A percentile compares a stretch with the other conserved stretches of the same genome.
Conservation (phyloP, 1,284 basidiomycete genomes). For the Cerrena zonata region DNA sequence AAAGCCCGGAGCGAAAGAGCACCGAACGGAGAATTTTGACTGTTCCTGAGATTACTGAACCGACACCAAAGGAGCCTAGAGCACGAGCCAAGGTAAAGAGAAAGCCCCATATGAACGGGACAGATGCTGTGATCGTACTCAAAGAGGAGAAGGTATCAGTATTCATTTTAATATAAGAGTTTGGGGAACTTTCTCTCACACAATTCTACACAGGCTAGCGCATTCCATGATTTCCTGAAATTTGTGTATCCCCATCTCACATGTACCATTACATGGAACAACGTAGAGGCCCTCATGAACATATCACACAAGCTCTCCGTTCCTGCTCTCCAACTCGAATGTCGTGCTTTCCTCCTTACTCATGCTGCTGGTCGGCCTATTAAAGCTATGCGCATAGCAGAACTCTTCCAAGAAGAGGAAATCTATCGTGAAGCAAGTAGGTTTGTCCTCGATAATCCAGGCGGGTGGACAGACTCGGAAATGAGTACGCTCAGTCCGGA, state of each 20-base stretch:
- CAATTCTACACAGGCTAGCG: constrained; percentile 64
- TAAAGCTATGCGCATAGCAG: constrained; percentile 85
- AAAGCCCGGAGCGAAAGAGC: constrained; percentile 14
- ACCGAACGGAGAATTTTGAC: constrained; percentile 7
- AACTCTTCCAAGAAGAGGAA: constrained; percentile 80
- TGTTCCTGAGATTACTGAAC: neutral
- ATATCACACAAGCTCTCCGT: constrained; percentile 82
- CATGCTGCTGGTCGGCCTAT: constrained; percentile 87
- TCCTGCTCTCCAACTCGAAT: constrained; percentile 72
- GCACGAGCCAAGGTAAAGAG: constrained; percentile 10
- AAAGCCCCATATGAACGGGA: constrained; percentile 33
- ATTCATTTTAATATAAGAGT: neutral
- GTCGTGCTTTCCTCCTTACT: constrained; percentile 79
- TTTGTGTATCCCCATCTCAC: constrained; percentile 82
- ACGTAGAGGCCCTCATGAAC: constrained; percentile 83
- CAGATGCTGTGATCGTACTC: constrained; percentile 74
- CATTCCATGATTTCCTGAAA: constrained; percentile 82
- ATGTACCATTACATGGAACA: constrained; percentile 89
- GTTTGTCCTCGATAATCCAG: constrained; percentile 86
- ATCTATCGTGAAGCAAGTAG: constrained; percentile 84
- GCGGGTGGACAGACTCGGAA: constrained; percentile 79
- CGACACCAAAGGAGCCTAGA: constrained; percentile 9
- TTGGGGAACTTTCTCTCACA: neutral
- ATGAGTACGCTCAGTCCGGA: constrained; percentile 71
- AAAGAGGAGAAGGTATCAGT: constrained; percentile 67